A percentile compares a stretch with the other conserved stretches of the same genome.
Evolutionary conservation across 768 basidiomycete genomes (phyloP).

Genomic region (Peribolospora baueri): DNA sequence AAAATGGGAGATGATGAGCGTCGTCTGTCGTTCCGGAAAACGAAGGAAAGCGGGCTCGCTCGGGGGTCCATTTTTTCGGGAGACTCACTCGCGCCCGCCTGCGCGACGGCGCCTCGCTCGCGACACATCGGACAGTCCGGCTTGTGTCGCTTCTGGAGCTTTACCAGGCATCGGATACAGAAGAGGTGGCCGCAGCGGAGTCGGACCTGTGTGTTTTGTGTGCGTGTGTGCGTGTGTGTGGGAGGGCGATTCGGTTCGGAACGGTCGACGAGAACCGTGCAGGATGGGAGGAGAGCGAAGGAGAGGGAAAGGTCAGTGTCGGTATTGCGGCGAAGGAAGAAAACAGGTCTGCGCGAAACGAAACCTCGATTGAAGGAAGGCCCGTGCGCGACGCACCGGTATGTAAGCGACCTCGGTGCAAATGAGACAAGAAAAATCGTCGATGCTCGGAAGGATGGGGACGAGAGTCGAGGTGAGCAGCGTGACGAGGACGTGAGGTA

Average conservation of each 20-base stretch:
- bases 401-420: slow-evolving; percentile 81
- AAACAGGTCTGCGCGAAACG: no score
- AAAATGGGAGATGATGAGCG: not conserved
- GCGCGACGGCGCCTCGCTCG: slow-evolving; percentile 39
- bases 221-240: no score
- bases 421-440: slow-evolving; percentile 68
- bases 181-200: slow-evolving; percentile 46
- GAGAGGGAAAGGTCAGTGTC: not conserved
- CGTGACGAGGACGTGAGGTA: slow-evolving; percentile 47
- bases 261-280: no score
- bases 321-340: no score
- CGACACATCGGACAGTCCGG: slow-evolving; percentile 66
- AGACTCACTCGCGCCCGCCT: slow-evolving; percentile 47
- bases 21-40: not conserved
- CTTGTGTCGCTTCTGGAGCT: slow-evolving; percentile 64
- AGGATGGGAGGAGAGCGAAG: no score
- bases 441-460: slow-evolving; percentile 51
- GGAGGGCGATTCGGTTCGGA: no score
- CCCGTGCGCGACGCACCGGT: slow-evolving; percentile 22
- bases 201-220: slow-evolving; percentile 25
- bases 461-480: slow-evolving; percentile 59
- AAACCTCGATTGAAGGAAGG: no score
- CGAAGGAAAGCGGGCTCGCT: not conserved
- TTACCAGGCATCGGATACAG: slow-evolving; percentile 36
- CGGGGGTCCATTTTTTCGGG: not conserved